phyloP scores from a whole-genome alignment of 2,329 filamentous ascomycete genomes.

The Paecilomyces formosus region DNA sequence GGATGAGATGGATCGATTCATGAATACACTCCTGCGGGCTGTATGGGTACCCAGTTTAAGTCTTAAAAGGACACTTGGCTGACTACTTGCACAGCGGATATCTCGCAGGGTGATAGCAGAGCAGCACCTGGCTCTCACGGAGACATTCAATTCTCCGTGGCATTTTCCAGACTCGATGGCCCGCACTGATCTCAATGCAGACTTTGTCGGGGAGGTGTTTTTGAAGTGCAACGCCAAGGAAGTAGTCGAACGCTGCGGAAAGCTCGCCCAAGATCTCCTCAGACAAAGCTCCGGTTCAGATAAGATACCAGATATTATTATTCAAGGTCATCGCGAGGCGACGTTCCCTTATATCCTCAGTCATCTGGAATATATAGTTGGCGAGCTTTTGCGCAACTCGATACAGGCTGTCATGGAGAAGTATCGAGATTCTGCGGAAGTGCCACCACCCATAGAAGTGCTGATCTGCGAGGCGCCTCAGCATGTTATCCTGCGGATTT shows the following conservation, averaged over 20 bases:
- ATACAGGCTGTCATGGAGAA: conserved; percentile 86
- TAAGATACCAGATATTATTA: conserved; percentile 68
- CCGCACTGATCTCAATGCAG: conserved; percentile 54
- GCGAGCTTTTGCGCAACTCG: conserved; percentile 88
- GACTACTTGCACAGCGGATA: conserved; percentile 57
- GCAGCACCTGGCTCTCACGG: conserved; percentile 89
- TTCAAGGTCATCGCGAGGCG: conserved; percentile 78
- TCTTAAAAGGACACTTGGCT: conserved; percentile 2
- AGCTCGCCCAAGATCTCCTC: conserved; percentile 66
- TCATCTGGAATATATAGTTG: conserved; percentile 94
- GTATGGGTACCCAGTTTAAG: conserved; percentile 42
- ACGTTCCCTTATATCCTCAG: conserved; percentile 95
- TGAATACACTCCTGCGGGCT: conserved; percentile 87
- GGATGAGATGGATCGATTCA: conserved; percentile 81
- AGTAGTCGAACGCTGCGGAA: conserved; percentile 75
- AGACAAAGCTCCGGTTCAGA: conserved; percentile 66
- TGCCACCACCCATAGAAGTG: conserved; percentile 79
- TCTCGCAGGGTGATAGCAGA: conserved; percentile 94
- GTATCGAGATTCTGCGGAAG: conserved; percentile 41
- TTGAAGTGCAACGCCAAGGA: conserved; percentile 86
- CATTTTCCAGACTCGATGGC: conserved; percentile 76
- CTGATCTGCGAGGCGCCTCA: conserved; percentile 90
- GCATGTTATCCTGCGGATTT: conserved; percentile 93
- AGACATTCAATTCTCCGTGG: conserved; percentile 86
- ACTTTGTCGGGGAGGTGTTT: conserved; percentile 94